Evolutionary conservation across 257 asterid genomes (phyloP).

Genomic region (Petrea volubilis): DNA sequence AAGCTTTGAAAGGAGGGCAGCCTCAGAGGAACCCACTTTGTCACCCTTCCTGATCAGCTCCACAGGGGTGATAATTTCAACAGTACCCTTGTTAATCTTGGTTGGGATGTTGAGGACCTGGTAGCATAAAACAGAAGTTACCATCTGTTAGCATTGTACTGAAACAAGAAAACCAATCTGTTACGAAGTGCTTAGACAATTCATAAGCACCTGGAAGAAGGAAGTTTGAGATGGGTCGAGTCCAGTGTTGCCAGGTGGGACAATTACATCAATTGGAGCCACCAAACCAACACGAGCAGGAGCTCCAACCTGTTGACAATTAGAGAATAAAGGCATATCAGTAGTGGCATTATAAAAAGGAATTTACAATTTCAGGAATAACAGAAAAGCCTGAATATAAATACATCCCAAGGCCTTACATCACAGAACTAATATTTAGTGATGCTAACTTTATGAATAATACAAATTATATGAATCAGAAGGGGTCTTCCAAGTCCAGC

Average conservation of each 20-base stretch:
- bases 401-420: too few relatives aligned
- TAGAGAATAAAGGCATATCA: too few relatives aligned
- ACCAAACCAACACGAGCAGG: conserved; percentile 98
- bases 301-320: conserved; percentile 94
- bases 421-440: too few relatives aligned
- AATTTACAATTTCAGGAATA: too few relatives aligned
- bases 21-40: conserved; percentile 96
- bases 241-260: conserved; percentile 97
- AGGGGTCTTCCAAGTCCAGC: too few relatives aligned
- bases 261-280: conserved; percentile 92
- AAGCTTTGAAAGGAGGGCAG: conserved; percentile 90
- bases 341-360: too few relatives aligned
- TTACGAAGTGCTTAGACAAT: too few relatives aligned
- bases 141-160: too few relatives aligned
- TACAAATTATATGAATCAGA: too few relatives aligned
- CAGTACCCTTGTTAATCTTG: conserved; percentile 98
- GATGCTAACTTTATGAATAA: too few relatives aligned
- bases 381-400: too few relatives aligned
- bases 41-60: conserved; percentile 97
- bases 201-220: conserved; percentile 75
- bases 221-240: conserved; percentile 95
- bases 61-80: conserved; percentile 96
- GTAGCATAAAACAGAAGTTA: neutral
- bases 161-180: too few relatives aligned
- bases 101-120: conserved; percentile 96